These are phyloP conservation scores for Candida tammaniensis DNA, from an alignment of 805 yeast species.

Conservation along the genomic window DNA sequence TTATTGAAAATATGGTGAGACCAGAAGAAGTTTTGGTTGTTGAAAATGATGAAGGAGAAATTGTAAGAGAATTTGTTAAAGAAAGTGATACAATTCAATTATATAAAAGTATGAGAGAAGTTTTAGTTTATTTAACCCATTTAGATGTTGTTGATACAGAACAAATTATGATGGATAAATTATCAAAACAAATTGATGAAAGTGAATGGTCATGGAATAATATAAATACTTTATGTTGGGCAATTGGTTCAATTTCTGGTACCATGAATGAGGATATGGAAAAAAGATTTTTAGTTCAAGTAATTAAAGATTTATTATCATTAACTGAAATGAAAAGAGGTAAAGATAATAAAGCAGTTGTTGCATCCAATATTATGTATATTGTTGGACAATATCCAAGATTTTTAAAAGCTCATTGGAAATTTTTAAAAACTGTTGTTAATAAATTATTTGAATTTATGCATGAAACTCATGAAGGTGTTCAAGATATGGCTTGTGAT, in stretches of 20 bases:
- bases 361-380: slow-evolving; percentile 99
- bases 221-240: slow-evolving; percentile 97
- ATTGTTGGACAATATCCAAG: slow-evolving; percentile 99
- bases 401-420: slow-evolving; percentile 97
- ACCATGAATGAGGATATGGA: slow-evolving; percentile 98
- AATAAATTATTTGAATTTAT: slow-evolving; percentile 94
- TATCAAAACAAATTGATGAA: slow-evolving; percentile 91
- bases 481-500: slow-evolving; percentile 99
- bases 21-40: slow-evolving; percentile 98
- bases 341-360: slow-evolving; percentile 97
- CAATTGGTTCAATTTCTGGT: slow-evolving; percentile 97
- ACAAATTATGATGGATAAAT: slow-evolving; percentile 85
- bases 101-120: slow-evolving; percentile 94
- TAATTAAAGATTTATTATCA: slow-evolving; percentile 86
- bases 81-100: slow-evolving; percentile 96
- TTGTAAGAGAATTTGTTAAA: slow-evolving; percentile 93
- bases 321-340: slow-evolving; percentile 96
- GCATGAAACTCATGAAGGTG: slow-evolving; percentile 99
- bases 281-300: slow-evolving; percentile 87
- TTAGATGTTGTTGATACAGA: slow-evolving; percentile 93
- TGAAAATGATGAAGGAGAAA: slow-evolving; percentile 98
- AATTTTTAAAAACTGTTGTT: slow-evolving; percentile 91
- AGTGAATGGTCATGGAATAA: slow-evolving; percentile 99
- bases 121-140: slow-evolving; percentile 91
- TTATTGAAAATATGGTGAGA: slow-evolving; percentile 95